Base-by-base conservation (phyloP, 257 asterid species). In the Anisodus tanguticus region DNA sequence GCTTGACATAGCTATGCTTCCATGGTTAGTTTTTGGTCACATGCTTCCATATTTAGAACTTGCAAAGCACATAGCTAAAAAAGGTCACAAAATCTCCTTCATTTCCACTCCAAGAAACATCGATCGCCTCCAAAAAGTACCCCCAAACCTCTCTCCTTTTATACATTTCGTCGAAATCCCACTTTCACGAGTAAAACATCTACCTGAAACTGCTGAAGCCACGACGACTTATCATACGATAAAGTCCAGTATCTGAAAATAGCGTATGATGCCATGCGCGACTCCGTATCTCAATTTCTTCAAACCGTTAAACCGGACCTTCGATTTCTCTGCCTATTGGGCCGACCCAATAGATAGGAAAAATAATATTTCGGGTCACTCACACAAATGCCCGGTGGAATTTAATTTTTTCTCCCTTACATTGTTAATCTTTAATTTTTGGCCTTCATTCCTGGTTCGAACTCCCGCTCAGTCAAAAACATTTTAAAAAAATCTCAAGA, bases 21-120 rank as follows among this genome's bases (percentile, higher is more conserved):
- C 97, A 82, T 91, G 97, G 97, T 87, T 92, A 0, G 97, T 91
- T 70, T 91, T 93, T 60, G 94, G 95, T 8, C 95, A 90, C 87
- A 89, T 93, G 22, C 84, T 88, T 49, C 97, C 94, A 8, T 90
- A 0, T 85, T 41, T 88, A 35, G 89, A 88, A 41, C 91, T 91
- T 10, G 78, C 93, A 84, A 92, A 91, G 87, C 85, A 81, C 85
- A 69, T 90, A 0, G 92, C 93, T n/a, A 84, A 45, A 55, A 89
- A 83, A 82, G 94, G 94, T 58, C 95, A 91, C 87, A 83, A 41
- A 63, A 62, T 92, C 62, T 88, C 93, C 11, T 91, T 91, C 83
- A 19, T 89, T 60, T 90, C 95, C 67, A 85, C 92, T 49, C 91
- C 94, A 0, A 85, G 92, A 87, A 91, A 89, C 89, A 87, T 91